Evolutionary conservation across 1,139 yeast species (phyloP).

Genomic region (Spathaspora jeffriesii): DNA sequence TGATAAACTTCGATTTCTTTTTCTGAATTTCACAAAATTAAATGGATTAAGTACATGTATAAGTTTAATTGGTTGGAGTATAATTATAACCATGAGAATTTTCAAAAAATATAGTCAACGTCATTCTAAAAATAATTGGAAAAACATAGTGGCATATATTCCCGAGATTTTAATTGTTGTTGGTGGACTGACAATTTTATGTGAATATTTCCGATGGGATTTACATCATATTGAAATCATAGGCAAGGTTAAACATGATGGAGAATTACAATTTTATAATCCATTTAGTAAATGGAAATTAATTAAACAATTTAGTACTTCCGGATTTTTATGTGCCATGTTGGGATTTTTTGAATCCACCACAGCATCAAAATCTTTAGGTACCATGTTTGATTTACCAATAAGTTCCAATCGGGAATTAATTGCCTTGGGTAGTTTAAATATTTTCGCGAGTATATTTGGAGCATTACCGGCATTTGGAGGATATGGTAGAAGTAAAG

Average conservation of each 20-base stretch:
- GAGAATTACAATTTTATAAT: slow-evolving; percentile 26
- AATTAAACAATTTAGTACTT: slow-evolving; percentile 47
- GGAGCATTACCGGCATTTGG: slow-evolving; percentile 95
- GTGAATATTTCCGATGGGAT: slow-evolving; percentile 56
- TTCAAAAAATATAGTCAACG: slow-evolving; percentile 33
- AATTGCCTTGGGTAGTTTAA: slow-evolving; percentile 81
- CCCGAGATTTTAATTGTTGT: slow-evolving; percentile 89
- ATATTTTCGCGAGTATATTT: slow-evolving; percentile 63
- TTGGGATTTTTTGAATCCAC: slow-evolving; percentile 94
- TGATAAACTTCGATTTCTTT: slow-evolving; percentile 64
- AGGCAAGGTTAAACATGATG: slow-evolving; percentile 56
- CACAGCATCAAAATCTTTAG: slow-evolving; percentile 84
- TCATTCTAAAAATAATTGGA: slow-evolving; percentile 16
- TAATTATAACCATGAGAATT: slow-evolving; percentile 40
- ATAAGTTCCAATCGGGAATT: slow-evolving; percentile 76
- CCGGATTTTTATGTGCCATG: slow-evolving; percentile 78
- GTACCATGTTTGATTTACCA: slow-evolving; percentile 63
- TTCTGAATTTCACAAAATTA: slow-evolving; percentile 35
- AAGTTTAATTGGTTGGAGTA: slow-evolving; percentile 47
- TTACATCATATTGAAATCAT: slow-evolving; percentile 63
- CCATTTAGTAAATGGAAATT: slow-evolving; percentile 30
- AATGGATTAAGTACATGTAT: slow-evolving; percentile 55
- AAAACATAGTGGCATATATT: slow-evolving; percentile 46
- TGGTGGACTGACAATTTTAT: slow-evolving; percentile 58
- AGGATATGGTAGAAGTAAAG: slow-evolving; percentile 92